Evolutionary conservation across 257 asterid species (phyloP).

Genomic region (Craterostigma plantagineum): DNA sequence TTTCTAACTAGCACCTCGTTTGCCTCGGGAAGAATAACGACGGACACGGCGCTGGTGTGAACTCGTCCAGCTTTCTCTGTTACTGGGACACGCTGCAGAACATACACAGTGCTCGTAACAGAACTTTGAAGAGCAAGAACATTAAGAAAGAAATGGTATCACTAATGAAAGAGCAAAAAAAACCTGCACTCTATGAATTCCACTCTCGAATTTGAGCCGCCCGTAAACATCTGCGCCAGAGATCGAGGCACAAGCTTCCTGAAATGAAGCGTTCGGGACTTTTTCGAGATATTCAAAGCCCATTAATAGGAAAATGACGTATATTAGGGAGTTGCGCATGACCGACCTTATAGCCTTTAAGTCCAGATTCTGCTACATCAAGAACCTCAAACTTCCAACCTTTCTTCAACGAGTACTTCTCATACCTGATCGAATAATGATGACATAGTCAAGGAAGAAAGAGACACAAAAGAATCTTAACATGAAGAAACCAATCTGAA

Average conservation of each 20-base stretch:
- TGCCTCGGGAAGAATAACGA: conserved; percentile 93
- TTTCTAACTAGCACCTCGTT: too few relatives aligned
- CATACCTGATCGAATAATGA: conserved; percentile 44
- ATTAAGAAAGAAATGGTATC: conserved; percentile 2
- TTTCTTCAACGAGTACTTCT: conserved; percentile 51
- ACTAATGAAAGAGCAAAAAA: conserved; percentile 4
- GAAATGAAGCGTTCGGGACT: conserved; percentile 6
- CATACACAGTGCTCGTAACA: conserved; percentile 8
- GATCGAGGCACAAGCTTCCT: conserved; percentile 94
- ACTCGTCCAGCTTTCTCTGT: conserved; percentile 91
- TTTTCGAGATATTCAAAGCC: too few relatives aligned
- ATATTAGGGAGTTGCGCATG: too few relatives aligned
- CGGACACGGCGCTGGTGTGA: conserved; percentile 93
- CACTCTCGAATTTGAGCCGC: conserved; percentile 89
- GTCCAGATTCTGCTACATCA: conserved; percentile 59
- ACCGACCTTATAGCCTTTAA: conserved; percentile 76
- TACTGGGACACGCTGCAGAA: conserved; percentile 75
- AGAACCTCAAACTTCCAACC: conserved; percentile 90
- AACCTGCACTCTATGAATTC: conserved; percentile 98
- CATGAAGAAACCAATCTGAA: too few relatives aligned
- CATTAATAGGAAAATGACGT: too few relatives aligned
- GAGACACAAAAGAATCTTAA: too few relatives aligned
- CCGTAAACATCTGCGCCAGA: conserved; percentile 86
- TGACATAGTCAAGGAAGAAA: conserved; percentile 4
- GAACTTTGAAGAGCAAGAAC: conserved; percentile 8